Conservation (phyloP, 768 basidiomycete species). For the Lactifluus subvellereus region DNA sequence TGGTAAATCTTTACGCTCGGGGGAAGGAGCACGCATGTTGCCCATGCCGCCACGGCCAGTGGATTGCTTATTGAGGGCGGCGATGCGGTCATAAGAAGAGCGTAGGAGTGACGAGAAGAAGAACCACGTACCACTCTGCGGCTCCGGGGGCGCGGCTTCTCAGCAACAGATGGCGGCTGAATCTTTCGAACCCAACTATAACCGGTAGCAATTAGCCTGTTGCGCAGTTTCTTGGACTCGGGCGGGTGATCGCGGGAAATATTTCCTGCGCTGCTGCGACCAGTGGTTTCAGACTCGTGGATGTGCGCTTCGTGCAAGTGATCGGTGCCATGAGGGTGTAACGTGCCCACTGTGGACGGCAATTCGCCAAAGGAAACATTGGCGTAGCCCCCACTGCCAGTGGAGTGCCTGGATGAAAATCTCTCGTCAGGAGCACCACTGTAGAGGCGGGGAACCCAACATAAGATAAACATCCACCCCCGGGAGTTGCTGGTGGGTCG, state of each 20-base stretch:
- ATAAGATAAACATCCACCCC: conserved; percentile 36
- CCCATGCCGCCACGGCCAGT: conserved; percentile 66
- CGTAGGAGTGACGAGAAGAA: not conserved
- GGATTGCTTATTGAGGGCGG: conserved; percentile 37
- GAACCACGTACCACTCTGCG: not conserved
- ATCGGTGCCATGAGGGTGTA: not conserved
- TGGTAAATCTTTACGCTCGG: conserved; percentile 26
- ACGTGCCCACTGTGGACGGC: conserved; percentile 24
- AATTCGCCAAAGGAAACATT: conserved; percentile 40
- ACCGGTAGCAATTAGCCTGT: not conserved
- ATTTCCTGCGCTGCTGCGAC: conserved; percentile 60
- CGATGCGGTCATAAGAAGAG: not conserved
- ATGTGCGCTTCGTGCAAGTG: not conserved
- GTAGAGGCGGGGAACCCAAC: not conserved
- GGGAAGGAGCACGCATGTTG: conserved; percentile 48
- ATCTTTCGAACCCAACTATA: not conserved
- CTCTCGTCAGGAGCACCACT: not conserved
- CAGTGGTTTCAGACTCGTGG: conserved; percentile 37
- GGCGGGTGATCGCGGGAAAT: conserved; percentile 39
- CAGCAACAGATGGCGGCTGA: not conserved
- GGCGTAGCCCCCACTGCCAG: conserved; percentile 59
- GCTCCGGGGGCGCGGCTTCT: not conserved
- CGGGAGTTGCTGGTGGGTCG: conserved; percentile 25
- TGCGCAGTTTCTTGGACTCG: conserved; percentile 15
- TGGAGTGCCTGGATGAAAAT: conserved; percentile 44